These are phyloP conservation scores for Periconia sp. DNA, from an alignment of 2,329 filamentous ascomycete genomes.

Conservation along the genomic window DNA sequence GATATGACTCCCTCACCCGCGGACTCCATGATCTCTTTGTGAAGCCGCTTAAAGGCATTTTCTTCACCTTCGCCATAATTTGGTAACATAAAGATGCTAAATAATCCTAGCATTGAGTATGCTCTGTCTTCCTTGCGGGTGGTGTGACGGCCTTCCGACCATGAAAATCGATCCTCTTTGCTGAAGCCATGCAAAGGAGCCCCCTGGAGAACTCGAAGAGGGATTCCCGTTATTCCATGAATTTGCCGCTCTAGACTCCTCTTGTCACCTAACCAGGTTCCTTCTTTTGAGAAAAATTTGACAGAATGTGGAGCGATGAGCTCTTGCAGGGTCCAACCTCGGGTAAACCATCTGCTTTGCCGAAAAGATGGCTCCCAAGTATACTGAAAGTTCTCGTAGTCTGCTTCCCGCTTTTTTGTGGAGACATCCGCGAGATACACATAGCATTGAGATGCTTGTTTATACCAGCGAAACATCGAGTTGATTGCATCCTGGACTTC, in stretches of 20 bases:
- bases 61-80: background rate
- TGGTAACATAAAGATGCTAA: slow-evolving; percentile 3
- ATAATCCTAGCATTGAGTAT: slow-evolving; percentile 15
- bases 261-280: slow-evolving; percentile 8
- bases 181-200: slow-evolving; percentile 3
- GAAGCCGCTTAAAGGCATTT: slow-evolving; percentile 13
- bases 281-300: slow-evolving; percentile 12
- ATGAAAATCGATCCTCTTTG: slow-evolving; percentile 10
- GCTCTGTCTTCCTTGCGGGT: slow-evolving; percentile 14
- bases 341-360: slow-evolving; percentile 1
- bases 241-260: slow-evolving; percentile 4
- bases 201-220: slow-evolving; percentile 1
- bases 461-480: slow-evolving; percentile 6
- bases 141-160: slow-evolving; percentile 12
- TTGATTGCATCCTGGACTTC: background rate
- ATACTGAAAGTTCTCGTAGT: background rate
- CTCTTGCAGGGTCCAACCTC: slow-evolving; percentile 7
- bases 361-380: background rate
- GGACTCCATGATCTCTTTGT: no score
- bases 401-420: background rate
- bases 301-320: slow-evolving; percentile 10
- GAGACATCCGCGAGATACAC: background rate
- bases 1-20: no score
- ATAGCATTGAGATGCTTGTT: background rate
- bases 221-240: slow-evolving; percentile 8